Evolutionary conservation across 208 protist species (phyloP).

Genomic region (Lotmaria passim): DNA sequence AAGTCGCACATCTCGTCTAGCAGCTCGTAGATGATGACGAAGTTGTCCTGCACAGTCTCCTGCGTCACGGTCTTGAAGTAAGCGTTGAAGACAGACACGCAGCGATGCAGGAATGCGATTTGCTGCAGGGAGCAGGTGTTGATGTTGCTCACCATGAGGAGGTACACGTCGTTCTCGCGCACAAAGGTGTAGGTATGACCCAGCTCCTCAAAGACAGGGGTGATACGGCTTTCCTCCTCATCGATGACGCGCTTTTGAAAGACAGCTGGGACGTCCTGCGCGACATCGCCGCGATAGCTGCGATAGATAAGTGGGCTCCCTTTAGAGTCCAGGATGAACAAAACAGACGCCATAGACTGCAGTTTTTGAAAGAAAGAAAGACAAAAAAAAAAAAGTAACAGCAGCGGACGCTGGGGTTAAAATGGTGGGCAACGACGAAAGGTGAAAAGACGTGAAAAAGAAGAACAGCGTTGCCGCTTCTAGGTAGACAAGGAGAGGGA

Average conservation of each 20-base stretch:
- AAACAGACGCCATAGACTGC: conserved; percentile 82
- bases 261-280: conserved; percentile 78
- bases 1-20: conserved; percentile 99
- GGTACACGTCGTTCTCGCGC: conserved; percentile 94
- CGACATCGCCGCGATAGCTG: conserved; percentile 96
- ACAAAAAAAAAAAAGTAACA: conserved; percentile 28
- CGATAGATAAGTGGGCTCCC: conserved; percentile 95
- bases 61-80: conserved; percentile 97
- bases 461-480: too few species aligned
- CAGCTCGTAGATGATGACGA: conserved; percentile 98
- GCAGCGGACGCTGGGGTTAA: too few species aligned
- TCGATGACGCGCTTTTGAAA: conserved; percentile 93
- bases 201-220: conserved; percentile 93
- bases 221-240: conserved; percentile 91
- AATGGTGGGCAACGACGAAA: too few species aligned
- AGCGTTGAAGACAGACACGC: conserved; percentile 90
- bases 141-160: conserved; percentile 95
- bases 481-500: too few species aligned
- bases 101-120: conserved; percentile 94
- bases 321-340: conserved; percentile 95
- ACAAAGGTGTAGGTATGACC: conserved; percentile 96
- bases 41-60: conserved; percentile 97
- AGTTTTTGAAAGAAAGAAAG: conserved; percentile 15
- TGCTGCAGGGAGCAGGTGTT: conserved; percentile 95
- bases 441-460: too few species aligned